phyloP scores from a whole-genome alignment of 495 filamentous ascomycete genomes.

The Cercophora sp. region DNA sequence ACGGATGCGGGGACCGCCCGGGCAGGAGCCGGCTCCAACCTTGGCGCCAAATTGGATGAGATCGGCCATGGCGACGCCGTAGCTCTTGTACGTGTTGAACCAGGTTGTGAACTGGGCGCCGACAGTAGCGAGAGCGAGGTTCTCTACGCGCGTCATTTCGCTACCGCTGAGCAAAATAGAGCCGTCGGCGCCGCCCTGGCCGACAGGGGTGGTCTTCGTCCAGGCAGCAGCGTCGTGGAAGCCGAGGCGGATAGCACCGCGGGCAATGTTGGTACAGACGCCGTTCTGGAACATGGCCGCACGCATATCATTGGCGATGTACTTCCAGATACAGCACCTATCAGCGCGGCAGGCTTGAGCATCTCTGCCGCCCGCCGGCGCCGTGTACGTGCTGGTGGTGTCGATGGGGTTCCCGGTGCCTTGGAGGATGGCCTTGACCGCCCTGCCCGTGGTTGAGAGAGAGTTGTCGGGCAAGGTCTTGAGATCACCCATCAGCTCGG shows the following conservation, averaged over 20 bases:
- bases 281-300: slow-evolving; percentile 1
- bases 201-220: slow-evolving; percentile 1
- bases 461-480: background rate
- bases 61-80: slow-evolving; percentile 8
- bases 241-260: slow-evolving; percentile 11
- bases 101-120: background rate
- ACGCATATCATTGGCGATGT: slow-evolving; percentile 11
- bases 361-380: slow-evolving; percentile 4
- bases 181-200: slow-evolving; percentile 5
- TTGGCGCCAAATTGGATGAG: slow-evolving; percentile 9
- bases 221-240: slow-evolving; percentile 9
- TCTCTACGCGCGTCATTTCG: slow-evolving; percentile 3
- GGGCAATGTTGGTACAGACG: slow-evolving; percentile 2
- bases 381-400: slow-evolving; percentile 4
- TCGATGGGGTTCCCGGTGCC: slow-evolving; percentile 7
- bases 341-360: slow-evolving; percentile 2
- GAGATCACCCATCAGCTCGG: slow-evolving; percentile 7
- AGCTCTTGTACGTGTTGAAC: slow-evolving; percentile 8
- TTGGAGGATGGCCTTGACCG: slow-evolving; percentile 7
- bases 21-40: slow-evolving; percentile 6
- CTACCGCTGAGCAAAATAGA: slow-evolving; percentile 4
- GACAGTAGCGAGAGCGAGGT: background rate
- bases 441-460: slow-evolving; percentile 6
- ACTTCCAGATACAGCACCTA: slow-evolving; percentile 11
- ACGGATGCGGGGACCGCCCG: slow-evolving; percentile 9